Evolutionary conservation across 495 filamentous ascomycete genomes (phyloP), one percentile per base, ranked within the genome.

Genomic region (Elasticomyces elasticus): DNA sequence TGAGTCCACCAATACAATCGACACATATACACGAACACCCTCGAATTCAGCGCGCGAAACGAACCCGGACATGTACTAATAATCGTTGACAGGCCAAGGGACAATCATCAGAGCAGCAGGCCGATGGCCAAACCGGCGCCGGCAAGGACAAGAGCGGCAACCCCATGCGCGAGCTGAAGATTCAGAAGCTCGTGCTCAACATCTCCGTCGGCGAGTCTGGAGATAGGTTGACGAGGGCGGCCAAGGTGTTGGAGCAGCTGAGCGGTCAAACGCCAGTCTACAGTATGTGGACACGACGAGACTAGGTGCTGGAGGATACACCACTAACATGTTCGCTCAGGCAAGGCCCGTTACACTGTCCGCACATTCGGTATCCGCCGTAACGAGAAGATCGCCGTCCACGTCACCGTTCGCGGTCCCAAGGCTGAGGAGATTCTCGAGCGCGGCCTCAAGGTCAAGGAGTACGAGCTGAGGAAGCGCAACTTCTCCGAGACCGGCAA

Each of bases 341-440:
- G 85, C 86, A 99, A 99, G 84, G 94, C 94, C 73, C 88, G 94
- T 69, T 99, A 97, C 84, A 99, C 94, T 64, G 94, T 99, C 81
- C 90, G 94, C 76, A 96, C 90, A 69, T 99, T 99, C 80, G 94
- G 94, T 84, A 99, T 99, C 81, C 91, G 94, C 71, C 89, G 92
- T 86, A 97, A 98, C 83, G 92, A 98, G 74, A 98, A 97, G 85
- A 97, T 98, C 68, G 80, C 94, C 61, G 94, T 99, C 55, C 94
- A 99, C 77, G 94, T 99, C 69, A 99, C 94, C 71, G 89, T 99
- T 76, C 92, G 94, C 69, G 94, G 94, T 64, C 89, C 94, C 76
- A 99, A 99, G 83, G 94, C 94, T 57, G 94, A 99, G 82, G 94
- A 99, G 76, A 99, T 99, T 69, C 83, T 99, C 68, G 94, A 99